Evolutionary conservation across 176 grass and related monocot species (phyloP).

Genomic region (Bothriochloa decipiens): DNA sequence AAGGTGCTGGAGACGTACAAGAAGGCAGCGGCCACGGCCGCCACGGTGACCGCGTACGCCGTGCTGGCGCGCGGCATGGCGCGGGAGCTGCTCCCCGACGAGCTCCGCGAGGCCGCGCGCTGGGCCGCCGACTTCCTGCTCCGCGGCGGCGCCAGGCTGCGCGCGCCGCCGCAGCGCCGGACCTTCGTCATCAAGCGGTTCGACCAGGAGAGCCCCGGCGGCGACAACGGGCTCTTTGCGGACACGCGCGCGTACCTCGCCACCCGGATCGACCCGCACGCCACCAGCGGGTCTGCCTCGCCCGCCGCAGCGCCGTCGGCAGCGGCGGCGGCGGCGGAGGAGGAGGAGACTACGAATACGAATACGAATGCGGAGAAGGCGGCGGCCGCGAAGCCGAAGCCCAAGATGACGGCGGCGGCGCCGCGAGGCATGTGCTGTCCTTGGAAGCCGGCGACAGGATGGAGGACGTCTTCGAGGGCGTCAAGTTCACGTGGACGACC

Average conservation of each 20-base stretch:
- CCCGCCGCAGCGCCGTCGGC: background rate
- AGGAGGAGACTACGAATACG: too few relatives aligned
- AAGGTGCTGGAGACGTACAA: conserved; percentile 43
- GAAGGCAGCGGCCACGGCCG: conserved; percentile 37
- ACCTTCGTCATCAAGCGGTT: conserved; percentile 17
- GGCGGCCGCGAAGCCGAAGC: background rate
- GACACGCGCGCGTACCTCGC: conserved; percentile 34
- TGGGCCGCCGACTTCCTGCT: conserved; percentile 17
- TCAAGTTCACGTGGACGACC: conserved; percentile 38
- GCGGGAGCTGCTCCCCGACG: conserved; percentile 44
- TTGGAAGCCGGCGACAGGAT: conserved; percentile 25
- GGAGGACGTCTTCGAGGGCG: conserved; percentile 44
- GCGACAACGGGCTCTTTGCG: conserved; percentile 5
- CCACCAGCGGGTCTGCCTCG: conserved; percentile 21
- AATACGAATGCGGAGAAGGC: background rate
- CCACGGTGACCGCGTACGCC: conserved; percentile 46
- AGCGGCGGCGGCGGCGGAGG: background rate
- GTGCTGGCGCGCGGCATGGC: conserved; percentile 44
- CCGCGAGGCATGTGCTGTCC: conserved; percentile 2
- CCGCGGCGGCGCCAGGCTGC: background rate
- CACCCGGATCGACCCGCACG: conserved; percentile 28
- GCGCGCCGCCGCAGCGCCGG: background rate
- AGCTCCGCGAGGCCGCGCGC: conserved; percentile 31
- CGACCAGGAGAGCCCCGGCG: background rate
- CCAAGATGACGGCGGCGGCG: background rate